Evolutionary conservation across 179 eudicot species (phyloP).

Genomic region (Spergularia azorica): DNA sequence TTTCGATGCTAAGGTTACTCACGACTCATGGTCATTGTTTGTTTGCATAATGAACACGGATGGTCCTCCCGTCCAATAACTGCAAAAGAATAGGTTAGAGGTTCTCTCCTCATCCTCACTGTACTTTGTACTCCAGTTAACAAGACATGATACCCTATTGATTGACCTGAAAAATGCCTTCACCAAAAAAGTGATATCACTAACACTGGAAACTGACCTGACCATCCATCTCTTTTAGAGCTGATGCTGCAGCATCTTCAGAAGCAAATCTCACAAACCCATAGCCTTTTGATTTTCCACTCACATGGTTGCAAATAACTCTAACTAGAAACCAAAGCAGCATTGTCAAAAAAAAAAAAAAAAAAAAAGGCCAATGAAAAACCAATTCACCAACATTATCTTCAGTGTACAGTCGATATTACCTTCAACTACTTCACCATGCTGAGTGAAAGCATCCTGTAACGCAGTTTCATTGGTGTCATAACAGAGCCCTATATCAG

Average conservation of each 20-base stretch:
- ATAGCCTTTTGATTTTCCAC: conserved; percentile 68
- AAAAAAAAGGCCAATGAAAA: too few species aligned
- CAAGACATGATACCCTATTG: background rate
- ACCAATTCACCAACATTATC: background rate
- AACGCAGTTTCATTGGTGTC: conserved; percentile 70
- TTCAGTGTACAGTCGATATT: background rate
- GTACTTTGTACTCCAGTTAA: background rate
- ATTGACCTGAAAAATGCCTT: background rate
- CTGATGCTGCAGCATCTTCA: conserved; percentile 57
- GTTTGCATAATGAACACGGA: conserved; percentile 50
- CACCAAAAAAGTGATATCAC: too few species aligned
- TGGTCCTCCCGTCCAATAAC: conserved; percentile 64
- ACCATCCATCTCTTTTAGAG: conserved; percentile 57
- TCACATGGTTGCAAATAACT: conserved; percentile 69
- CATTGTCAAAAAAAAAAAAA: background rate
- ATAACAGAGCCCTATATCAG: conserved; percentile 59
- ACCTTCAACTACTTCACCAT: conserved; percentile 76
- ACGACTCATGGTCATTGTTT: conserved; percentile 27
- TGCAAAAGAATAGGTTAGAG: conserved; percentile 17
- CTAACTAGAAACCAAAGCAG: conserved; percentile 36
- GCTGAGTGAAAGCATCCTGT: conserved; percentile 54
- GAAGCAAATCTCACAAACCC: conserved; percentile 65
- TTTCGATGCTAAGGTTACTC: background rate
- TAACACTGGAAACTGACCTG: conserved; percentile 40
- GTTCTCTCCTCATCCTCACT: too few species aligned